A percentile compares a stretch with the other conserved stretches of the same genome.
These are phyloP conservation scores for Posidonia oceanica DNA, from an alignment of 116 monocot genomes.

Conservation along the genomic window DNA sequence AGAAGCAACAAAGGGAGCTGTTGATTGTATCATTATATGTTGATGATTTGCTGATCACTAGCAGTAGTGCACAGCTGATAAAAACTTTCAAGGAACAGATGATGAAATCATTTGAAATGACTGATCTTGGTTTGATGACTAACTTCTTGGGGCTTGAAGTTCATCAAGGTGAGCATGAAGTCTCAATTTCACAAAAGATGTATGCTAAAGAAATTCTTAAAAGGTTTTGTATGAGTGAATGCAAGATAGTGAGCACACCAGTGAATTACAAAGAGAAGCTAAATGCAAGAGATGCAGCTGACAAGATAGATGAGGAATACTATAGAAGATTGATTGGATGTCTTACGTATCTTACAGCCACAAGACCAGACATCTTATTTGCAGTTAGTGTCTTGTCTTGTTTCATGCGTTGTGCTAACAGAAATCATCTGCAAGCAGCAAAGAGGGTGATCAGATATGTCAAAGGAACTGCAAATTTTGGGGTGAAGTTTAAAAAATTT, in stretches of 20 bases:
- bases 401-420: too few relatives aligned
- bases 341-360: constrained; percentile 5
- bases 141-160: constrained; percentile 7
- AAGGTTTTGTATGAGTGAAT: constrained; percentile 3
- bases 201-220: constrained; percentile 7
- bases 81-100: neutral
- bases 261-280: constrained; percentile 11
- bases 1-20: neutral
- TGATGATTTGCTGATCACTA: too few relatives aligned
- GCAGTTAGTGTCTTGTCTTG: too few relatives aligned
- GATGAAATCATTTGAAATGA: neutral
- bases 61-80: too few relatives aligned
- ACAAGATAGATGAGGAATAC: neutral
- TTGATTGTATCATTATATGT: constrained; percentile 2
- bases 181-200: constrained; percentile 12
- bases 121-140: neutral
- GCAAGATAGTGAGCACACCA: constrained; percentile 6
- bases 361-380: neutral
- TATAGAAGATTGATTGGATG: constrained; percentile 11
- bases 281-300: neutral
- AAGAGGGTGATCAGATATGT: too few relatives aligned
- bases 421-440: too few relatives aligned
- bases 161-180: neutral
- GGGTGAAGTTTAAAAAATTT: neutral
- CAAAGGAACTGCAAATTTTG: constrained; percentile 1